Percentiles rank a stretch among this genome's conserved stretches.
These are phyloP conservation scores for Camellia japonica DNA, from an alignment of 148 eudicot genomes.

Conservation along the genomic window DNA sequence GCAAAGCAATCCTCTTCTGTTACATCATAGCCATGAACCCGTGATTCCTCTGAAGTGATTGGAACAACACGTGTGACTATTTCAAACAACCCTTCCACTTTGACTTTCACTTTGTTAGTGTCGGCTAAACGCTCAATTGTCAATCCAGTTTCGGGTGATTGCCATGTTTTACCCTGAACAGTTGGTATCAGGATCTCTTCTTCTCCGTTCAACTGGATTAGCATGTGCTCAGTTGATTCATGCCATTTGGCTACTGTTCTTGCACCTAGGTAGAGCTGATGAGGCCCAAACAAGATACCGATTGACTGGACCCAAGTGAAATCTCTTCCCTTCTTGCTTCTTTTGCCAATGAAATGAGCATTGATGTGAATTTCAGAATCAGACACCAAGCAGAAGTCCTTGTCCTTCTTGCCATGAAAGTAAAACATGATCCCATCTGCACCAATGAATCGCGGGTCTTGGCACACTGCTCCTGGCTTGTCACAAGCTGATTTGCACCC, in stretches of 20 bases:
- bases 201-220: constrained; percentile 18
- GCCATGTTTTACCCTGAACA: constrained; percentile 7
- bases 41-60: constrained; percentile 18
- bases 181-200: neutral
- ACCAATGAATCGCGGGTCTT: constrained; percentile 21
- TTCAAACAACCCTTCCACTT: constrained; percentile 9
- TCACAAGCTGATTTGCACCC: constrained; percentile 19
- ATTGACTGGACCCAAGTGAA: constrained; percentile 27
- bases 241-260: constrained; percentile 13
- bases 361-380: constrained; percentile 16
- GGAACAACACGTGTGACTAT: constrained; percentile 14
- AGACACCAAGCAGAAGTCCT: constrained; percentile 20
- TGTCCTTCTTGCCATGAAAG: constrained; percentile 22
- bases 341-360: constrained; percentile 24
- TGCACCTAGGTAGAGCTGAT: constrained; percentile 17
- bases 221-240: constrained; percentile 7
- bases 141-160: neutral
- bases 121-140: neutral
- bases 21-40: constrained; percentile 14
- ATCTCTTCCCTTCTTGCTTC: constrained; percentile 22
- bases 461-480: constrained; percentile 27
- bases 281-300: constrained; percentile 18
- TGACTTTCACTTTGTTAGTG: constrained; percentile 6
- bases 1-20: constrained; percentile 23
- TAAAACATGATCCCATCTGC: constrained; percentile 20